Percentiles rank a stretch among this genome's conserved stretches.
phyloP scores from a whole-genome alignment of 2,329 filamentous ascomycete genomes.

The Plectosphaerella plurivora region DNA sequence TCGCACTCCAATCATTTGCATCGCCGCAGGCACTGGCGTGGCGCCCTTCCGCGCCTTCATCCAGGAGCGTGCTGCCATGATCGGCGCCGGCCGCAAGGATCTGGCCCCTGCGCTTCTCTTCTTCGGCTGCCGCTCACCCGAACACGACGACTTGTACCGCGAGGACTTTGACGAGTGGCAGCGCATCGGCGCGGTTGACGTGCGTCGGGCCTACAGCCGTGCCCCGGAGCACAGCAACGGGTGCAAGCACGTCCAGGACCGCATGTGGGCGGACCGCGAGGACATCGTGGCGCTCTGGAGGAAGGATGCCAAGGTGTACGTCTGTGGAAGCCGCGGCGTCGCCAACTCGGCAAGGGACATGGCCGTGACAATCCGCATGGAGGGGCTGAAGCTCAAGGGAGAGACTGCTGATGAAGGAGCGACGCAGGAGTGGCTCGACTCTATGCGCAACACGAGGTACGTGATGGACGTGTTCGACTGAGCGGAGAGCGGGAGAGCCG shows the following conservation, averaged over 20 bases:
- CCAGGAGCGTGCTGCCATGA: slow-evolving; percentile 28
- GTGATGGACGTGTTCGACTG: slow-evolving; percentile 58
- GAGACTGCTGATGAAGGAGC: slow-evolving; percentile 31
- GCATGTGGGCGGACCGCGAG: slow-evolving; percentile 26
- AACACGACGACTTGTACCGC: slow-evolving; percentile 39
- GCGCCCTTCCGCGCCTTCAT: slow-evolving; percentile 18
- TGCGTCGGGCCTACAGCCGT: slow-evolving; percentile 52
- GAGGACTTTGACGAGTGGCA: slow-evolving; percentile 42
- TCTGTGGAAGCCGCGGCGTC: slow-evolving; percentile 51
- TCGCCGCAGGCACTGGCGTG: slow-evolving; percentile 35
- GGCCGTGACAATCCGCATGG: slow-evolving; percentile 12
- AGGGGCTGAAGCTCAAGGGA: slow-evolving; percentile 19
- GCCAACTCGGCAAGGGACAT: slow-evolving; percentile 33
- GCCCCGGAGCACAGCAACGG: slow-evolving; percentile 37
- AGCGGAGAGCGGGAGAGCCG: neutral
- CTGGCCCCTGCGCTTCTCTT: slow-evolving; percentile 40
- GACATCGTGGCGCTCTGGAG: slow-evolving; percentile 28
- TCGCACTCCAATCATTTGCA: slow-evolving; percentile 35
- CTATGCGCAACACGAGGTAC: slow-evolving; percentile 48
- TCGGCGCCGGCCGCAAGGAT: slow-evolving; percentile 32
- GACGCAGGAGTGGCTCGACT: slow-evolving; percentile 43
- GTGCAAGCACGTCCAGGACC: slow-evolving; percentile 43
- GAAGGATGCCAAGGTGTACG: slow-evolving; percentile 46
- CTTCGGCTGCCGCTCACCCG: slow-evolving; percentile 38
- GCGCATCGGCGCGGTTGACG: slow-evolving; percentile 41